phyloP scores from a whole-genome alignment of 139 green algal genomes.

The Chlamydomonas applanata region DNA sequence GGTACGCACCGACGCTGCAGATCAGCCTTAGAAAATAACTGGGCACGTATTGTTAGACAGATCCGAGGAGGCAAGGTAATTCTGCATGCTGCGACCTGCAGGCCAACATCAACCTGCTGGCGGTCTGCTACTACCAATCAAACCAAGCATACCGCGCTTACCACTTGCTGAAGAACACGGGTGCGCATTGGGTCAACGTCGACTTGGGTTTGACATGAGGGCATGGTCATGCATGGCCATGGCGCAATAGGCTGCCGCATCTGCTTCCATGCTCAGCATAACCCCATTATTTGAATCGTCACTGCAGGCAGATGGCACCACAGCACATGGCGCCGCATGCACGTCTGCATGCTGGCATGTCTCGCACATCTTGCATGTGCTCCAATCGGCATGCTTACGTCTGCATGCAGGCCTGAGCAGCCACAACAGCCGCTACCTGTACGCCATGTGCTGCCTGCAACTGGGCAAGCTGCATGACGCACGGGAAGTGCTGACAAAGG shows the following conservation, averaged over 20 bases:
- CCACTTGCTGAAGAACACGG: conserved; percentile 50
- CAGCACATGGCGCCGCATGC: background rate
- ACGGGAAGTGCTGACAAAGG: conserved; percentile 60
- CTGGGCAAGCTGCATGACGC: conserved; percentile 81
- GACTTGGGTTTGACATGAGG: too few species aligned
- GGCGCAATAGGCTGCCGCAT: too few species aligned
- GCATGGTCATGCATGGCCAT: too few species aligned
- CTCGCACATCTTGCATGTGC: conserved; percentile 1
- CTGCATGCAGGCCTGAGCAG: conserved; percentile 39
- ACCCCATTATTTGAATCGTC: too few species aligned
- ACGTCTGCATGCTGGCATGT: conserved; percentile 10
- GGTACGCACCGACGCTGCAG: conserved; percentile 30
- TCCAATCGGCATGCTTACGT: too few species aligned
- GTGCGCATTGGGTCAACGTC: too few species aligned
- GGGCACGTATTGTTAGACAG: background rate
- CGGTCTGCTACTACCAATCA: conserved; percentile 77
- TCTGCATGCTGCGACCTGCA: conserved; percentile 34
- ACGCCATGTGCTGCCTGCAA: conserved; percentile 77
- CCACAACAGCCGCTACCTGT: conserved; percentile 75
- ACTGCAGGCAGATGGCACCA: background rate
- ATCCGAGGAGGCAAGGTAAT: background rate
- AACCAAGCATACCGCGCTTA: conserved; percentile 77
- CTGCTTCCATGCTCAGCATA: too few species aligned
- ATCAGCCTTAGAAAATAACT: background rate
- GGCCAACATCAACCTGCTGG: conserved; percentile 81